phyloP scores from a whole-genome alignment of 176 grass and related monocot genomes.

The Carex cristatella region DNA sequence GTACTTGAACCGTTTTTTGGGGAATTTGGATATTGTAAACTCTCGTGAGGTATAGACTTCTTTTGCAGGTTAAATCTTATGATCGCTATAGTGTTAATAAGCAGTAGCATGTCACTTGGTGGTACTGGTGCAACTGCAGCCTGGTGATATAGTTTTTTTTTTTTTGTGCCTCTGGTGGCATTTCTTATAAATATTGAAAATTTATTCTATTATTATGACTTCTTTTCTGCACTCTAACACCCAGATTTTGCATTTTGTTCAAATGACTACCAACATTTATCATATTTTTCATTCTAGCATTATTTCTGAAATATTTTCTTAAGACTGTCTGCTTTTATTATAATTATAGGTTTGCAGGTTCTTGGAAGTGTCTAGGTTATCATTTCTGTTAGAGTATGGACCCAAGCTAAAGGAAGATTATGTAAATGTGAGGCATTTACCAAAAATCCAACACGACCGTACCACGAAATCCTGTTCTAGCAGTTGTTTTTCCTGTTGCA shows the following conservation, averaged over 20 bases:
- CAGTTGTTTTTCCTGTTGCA: constrained; percentile 71
- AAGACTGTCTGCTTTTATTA: neutral
- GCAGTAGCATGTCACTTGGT: neutral
- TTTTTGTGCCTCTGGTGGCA: neutral
- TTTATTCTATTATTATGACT: neutral
- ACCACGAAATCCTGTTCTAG: constrained; percentile 60
- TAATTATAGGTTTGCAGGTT: constrained; percentile 88
- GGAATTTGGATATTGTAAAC: constrained; percentile 95
- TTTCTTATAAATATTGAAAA: neutral
- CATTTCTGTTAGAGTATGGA: constrained; percentile 92
- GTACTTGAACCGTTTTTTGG: constrained; percentile 95
- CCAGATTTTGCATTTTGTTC: neutral
- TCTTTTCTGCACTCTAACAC: neutral
- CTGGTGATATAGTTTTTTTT: neutral
- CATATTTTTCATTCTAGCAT: neutral
- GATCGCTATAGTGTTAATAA: neutral
- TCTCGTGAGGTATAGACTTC: constrained; percentile 67
- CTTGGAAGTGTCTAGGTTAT: constrained; percentile 90
- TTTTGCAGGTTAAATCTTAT: constrained; percentile 14
- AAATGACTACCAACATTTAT: neutral
- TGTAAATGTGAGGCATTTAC: constrained; percentile 86
- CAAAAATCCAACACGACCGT: constrained; percentile 69
- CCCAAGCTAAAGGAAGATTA: constrained; percentile 95
- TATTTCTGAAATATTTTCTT: neutral
- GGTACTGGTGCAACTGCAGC: neutral